Evolutionary conservation across 306 rosid species (phyloP).

Genomic region (Argentina anserina): DNA sequence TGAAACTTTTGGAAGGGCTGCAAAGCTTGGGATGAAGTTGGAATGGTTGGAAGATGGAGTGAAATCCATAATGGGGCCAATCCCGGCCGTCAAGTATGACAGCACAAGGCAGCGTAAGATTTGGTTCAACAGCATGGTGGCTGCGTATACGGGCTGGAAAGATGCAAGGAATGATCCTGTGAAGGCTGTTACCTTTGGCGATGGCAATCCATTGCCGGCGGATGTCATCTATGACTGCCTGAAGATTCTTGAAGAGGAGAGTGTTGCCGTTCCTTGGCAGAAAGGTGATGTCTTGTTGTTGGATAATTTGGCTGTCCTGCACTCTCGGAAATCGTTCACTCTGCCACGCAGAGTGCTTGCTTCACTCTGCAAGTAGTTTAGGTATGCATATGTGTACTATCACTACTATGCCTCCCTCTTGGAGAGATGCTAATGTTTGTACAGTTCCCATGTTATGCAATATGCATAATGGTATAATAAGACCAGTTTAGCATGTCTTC

Average conservation of each 20-base stretch:
- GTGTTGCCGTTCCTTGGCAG: slow-evolving; percentile 60
- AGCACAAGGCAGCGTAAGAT: slow-evolving; percentile 55
- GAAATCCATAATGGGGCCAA: slow-evolving; percentile 79
- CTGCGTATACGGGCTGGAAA: slow-evolving; percentile 66
- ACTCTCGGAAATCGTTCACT: slow-evolving; percentile 58
- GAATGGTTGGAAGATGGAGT: slow-evolving; percentile 81
- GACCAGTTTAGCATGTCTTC: neutral
- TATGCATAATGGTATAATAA: neutral
- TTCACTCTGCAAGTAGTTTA: slow-evolving; percentile 45
- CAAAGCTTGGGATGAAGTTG: slow-evolving; percentile 73
- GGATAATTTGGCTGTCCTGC: slow-evolving; percentile 85
- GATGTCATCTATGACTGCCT: slow-evolving; percentile 61
- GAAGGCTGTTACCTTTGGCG: slow-evolving; percentile 83
- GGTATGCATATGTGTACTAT: neutral
- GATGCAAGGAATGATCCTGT: slow-evolving; percentile 55
- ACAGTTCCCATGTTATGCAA: neutral
- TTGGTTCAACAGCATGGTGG: slow-evolving; percentile 94
- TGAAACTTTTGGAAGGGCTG: slow-evolving; percentile 45
- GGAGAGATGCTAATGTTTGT: slow-evolving; percentile 1
- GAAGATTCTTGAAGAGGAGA: slow-evolving; percentile 64
- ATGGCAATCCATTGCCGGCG: slow-evolving; percentile 65
- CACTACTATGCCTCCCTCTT: neutral
- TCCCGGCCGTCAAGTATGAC: slow-evolving; percentile 65
- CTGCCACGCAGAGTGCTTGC: slow-evolving; percentile 68
- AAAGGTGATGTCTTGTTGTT: slow-evolving; percentile 69